Evolutionary conservation across 495 filamentous ascomycete genomes (phyloP).

Genomic region (Lepraria neglecta): DNA sequence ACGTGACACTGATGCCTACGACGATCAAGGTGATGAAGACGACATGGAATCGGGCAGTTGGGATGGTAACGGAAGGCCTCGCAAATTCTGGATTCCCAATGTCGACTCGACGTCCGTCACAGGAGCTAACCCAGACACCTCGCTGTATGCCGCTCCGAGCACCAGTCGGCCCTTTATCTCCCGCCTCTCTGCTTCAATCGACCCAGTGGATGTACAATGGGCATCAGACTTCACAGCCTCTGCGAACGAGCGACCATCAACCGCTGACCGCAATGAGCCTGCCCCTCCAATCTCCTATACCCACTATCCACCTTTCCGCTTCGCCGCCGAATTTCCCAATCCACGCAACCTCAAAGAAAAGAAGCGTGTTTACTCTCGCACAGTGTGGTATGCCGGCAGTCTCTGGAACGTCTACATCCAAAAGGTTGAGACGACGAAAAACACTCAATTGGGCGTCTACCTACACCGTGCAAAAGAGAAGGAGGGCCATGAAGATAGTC

Average conservation of each 20-base stretch:
- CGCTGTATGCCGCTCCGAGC: slow-evolving; percentile 31
- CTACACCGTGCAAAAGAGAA: slow-evolving; percentile 55
- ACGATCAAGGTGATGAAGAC: slow-evolving; percentile 27
- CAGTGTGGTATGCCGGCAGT: slow-evolving; percentile 56
- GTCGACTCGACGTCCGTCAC: slow-evolving; percentile 54
- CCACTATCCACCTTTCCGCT: slow-evolving; percentile 53
- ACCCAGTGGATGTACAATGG: slow-evolving; percentile 46
- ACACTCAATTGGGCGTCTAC: slow-evolving; percentile 53
- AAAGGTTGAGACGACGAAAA: slow-evolving; percentile 49
- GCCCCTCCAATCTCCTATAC: slow-evolving; percentile 42
- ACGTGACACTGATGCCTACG: slow-evolving; percentile 25
- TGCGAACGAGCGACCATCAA: slow-evolving; percentile 32
- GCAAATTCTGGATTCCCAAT: slow-evolving; percentile 54
- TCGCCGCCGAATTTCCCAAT: slow-evolving; percentile 53
- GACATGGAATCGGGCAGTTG: slow-evolving; percentile 43
- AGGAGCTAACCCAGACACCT: slow-evolving; percentile 45
- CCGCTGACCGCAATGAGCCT: slow-evolving; percentile 31
- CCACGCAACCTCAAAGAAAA: slow-evolving; percentile 52
- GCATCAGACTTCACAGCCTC: slow-evolving; percentile 44
- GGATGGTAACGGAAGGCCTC: slow-evolving; percentile 46
- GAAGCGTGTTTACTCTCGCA: slow-evolving; percentile 54
- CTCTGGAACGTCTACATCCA: slow-evolving; percentile 61
- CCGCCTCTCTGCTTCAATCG: slow-evolving; percentile 40
- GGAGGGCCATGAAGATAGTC: slow-evolving; percentile 41
- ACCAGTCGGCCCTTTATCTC: slow-evolving; percentile 30